These are phyloP conservation scores for Rosa lucieae DNA, from an alignment of 306 rosid genomes.

Conservation along the genomic window DNA sequence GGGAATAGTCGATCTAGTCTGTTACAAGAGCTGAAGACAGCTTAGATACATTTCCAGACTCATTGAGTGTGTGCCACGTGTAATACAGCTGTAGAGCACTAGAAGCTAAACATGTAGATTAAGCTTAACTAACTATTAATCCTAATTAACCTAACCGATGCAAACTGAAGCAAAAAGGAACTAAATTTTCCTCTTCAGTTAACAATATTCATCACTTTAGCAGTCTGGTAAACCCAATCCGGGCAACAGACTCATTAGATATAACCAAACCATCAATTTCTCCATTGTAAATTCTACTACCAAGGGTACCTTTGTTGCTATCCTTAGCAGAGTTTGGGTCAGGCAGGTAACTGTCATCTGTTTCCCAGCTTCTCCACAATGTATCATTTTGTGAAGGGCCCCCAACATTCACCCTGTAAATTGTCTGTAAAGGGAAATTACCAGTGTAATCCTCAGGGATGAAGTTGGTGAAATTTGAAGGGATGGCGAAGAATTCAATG, in stretches of 20 bases:
- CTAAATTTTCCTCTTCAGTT: no score
- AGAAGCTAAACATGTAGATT: no score
- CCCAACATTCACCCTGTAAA: conserved; percentile 45
- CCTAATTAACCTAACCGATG: no score
- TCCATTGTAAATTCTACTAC: not conserved
- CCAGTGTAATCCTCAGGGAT: not conserved
- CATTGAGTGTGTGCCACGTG: no score
- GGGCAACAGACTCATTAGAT: not conserved
- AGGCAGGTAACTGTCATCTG: not conserved
- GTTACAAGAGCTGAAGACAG: no score
- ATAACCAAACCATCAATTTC: not conserved
- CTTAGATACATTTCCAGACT: no score
- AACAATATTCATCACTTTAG: conserved; percentile 14
- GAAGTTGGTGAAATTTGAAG: not conserved
- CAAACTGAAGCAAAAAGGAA: no score
- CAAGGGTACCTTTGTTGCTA: not conserved
- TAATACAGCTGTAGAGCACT: no score
- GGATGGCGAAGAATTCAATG: conserved; percentile 33
- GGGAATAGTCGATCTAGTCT: no score
- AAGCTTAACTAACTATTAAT: no score
- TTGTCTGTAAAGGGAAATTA: conserved; percentile 1
- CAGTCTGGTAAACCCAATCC: conserved; percentile 19
- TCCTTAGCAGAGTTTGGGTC: not conserved
- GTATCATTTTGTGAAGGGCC: not conserved
- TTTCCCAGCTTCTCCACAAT: conserved; percentile 30